Percentiles rank a stretch among this genome's conserved stretches.
These are phyloP conservation scores for Extremus antarcticus DNA, from an alignment of 495 filamentous ascomycete genomes.

Conservation along the genomic window DNA sequence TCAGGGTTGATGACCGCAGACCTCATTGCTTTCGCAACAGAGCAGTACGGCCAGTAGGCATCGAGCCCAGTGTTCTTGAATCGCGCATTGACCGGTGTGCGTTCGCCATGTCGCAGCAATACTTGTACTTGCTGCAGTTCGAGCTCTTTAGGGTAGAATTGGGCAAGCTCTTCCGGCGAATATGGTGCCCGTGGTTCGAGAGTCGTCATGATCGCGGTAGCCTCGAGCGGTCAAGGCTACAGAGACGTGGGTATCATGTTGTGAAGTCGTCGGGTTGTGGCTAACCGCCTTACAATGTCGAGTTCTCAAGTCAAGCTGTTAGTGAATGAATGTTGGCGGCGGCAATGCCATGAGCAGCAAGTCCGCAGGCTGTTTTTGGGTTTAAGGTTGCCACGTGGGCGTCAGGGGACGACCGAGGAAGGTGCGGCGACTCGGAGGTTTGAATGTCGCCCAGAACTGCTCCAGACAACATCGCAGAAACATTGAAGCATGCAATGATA, in stretches of 20 bases:
- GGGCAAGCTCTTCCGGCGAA: slow-evolving; percentile 63
- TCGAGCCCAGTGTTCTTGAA: slow-evolving; percentile 58
- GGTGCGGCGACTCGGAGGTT: background rate
- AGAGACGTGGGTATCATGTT: background rate
- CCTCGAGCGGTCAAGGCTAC: background rate
- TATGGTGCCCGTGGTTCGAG: slow-evolving; percentile 67
- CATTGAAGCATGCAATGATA: background rate
- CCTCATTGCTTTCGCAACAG: slow-evolving; percentile 57
- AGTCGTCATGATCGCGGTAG: slow-evolving; percentile 52
- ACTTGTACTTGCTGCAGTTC: slow-evolving; percentile 85
- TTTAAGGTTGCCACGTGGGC: background rate
- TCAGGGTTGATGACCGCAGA: slow-evolving; percentile 54
- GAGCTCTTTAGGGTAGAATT: slow-evolving; percentile 68
- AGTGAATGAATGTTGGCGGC: background rate
- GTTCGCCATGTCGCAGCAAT: slow-evolving; percentile 78
- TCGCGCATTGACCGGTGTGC: slow-evolving; percentile 72
- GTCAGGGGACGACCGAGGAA: background rate
- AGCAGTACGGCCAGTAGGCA: slow-evolving; percentile 85
- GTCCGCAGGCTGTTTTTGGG: too few relatives aligned
- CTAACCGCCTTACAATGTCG: too few relatives aligned
- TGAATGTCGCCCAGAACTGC: background rate
- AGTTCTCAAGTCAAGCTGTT: too few relatives aligned
- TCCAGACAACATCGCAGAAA: background rate
- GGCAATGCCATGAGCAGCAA: background rate
- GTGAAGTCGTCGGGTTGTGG: background rate